Base-by-base conservation (phyloP, 768 basidiomycete genomes). In the Royoungia palumana region DNA sequence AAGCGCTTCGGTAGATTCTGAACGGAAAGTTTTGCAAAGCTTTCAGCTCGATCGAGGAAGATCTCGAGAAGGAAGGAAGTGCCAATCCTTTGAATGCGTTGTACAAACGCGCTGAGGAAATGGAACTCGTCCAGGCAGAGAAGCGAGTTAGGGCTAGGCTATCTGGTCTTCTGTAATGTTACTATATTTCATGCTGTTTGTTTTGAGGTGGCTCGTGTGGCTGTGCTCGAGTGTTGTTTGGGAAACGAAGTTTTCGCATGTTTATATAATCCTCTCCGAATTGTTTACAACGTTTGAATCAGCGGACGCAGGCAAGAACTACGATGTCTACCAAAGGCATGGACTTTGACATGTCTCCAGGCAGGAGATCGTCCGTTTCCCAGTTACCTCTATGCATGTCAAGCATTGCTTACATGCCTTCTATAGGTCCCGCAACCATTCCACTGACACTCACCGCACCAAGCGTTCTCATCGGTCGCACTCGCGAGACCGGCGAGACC, bases 381-480 rank as follows among this genome's bases (percentile, higher is more conserved):
- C 46, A 48, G 22, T 37, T 38, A 40, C 38, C 42, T 30, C 20
- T 25, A 44, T 34, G 36, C 16, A 2, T 46, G 6, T 17, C 8
- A 21, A 10, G 20, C 35, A 10, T 49, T 40, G 20, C 51, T 55
- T 2, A 57, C 51, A 44, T 48, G 46, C 25, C 38, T 30, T 41
- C 53, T 48, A 22, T 50, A 83, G 83, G 47, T 85, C 83, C 53
- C 82, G 86, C 58, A 85, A 85, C 63, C 80, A 81, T 65, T 89
- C 88, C 4, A 82, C 82, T 32, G 87, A 89, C 64, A 90, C 87
- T 10, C 80, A 82, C 56, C 81, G 79, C 37, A 89, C 87, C 19
- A 77, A 75, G 56, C 77, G 78, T 50, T 89, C 87, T 40, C 86
- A 88, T 59, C 76, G 81, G 52, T 91, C 89, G 10, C 72, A 70